phyloP scores from a whole-genome alignment of 805 yeast species.

The Wickerhamomyces queroliae region DNA sequence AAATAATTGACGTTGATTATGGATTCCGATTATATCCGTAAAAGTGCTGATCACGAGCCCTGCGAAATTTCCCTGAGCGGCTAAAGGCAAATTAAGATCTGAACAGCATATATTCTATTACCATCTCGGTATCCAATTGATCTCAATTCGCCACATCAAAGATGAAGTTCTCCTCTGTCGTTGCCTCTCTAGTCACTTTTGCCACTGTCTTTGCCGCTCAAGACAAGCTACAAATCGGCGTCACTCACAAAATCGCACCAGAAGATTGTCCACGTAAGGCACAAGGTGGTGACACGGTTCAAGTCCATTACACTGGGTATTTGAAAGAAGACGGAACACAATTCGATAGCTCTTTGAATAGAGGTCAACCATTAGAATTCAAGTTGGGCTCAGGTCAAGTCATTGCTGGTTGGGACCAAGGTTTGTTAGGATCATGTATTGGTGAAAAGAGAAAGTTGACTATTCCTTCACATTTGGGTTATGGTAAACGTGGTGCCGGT shows the following conservation, averaged over 20 bases:
- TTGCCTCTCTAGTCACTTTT: neutral
- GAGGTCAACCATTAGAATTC: constrained; percentile 67
- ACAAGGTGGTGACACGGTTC: constrained; percentile 56
- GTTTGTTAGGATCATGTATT: constrained; percentile 58
- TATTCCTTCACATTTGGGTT: constrained; percentile 75
- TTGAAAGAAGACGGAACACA: constrained; percentile 55
- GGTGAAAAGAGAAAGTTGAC: constrained; percentile 79
- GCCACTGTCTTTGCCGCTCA: constrained; percentile 7
- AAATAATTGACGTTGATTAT: too few relatives aligned
- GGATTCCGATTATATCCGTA: too few relatives aligned
- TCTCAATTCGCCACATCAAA: too few relatives aligned
- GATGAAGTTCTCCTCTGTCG: neutral
- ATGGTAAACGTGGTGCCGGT: constrained; percentile 73
- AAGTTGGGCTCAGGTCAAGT: constrained; percentile 45
- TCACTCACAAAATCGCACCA: constrained; percentile 41
- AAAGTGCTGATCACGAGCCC: too few relatives aligned
- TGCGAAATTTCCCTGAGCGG: too few relatives aligned
- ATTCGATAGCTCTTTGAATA: constrained; percentile 66
- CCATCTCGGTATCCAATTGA: too few relatives aligned
- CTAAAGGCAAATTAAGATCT: too few relatives aligned
- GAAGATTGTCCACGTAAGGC: constrained; percentile 54
- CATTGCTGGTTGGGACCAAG: neutral
- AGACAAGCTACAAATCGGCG: constrained; percentile 28
- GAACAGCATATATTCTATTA: too few relatives aligned
- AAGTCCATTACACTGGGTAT: constrained; percentile 76